Conservation (phyloP, 1,284 basidiomycete genomes). For the Agaricales sp. region DNA sequence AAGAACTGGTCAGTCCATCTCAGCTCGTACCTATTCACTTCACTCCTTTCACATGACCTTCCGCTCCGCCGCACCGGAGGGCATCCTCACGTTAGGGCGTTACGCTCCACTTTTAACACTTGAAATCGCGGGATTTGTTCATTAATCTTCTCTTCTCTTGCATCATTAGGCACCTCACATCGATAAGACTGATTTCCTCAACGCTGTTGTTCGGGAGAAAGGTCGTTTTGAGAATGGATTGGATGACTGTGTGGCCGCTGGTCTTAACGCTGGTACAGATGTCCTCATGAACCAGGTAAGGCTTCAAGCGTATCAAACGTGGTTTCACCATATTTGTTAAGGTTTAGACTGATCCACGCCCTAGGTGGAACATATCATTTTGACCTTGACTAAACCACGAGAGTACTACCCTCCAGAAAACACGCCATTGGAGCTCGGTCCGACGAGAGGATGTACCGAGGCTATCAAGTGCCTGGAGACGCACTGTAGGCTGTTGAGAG, state of each 20-base stretch:
- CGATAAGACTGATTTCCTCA: slow-evolving; percentile 89
- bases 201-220: slow-evolving; percentile 90
- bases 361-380: slow-evolving; percentile 89
- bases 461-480: slow-evolving; percentile 80
- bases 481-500: slow-evolving; percentile 86
- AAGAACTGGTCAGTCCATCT: slow-evolving; percentile 59
- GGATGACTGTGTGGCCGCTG: slow-evolving; percentile 89
- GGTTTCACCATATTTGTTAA: background rate
- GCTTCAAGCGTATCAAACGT: background rate
- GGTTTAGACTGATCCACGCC: slow-evolving; percentile 6
- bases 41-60: too few relatives aligned
- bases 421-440: slow-evolving; percentile 63
- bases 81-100: background rate
- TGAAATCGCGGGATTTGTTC: too few relatives aligned
- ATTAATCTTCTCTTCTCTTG: slow-evolving; percentile 3
- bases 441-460: slow-evolving; percentile 80
- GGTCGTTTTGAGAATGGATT: slow-evolving; percentile 88
- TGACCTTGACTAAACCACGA: slow-evolving; percentile 71
- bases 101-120: too few relatives aligned
- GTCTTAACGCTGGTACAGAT: slow-evolving; percentile 91
- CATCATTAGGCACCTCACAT: slow-evolving; percentile 72
- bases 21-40: background rate
- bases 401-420: slow-evolving; percentile 89
- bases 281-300: slow-evolving; percentile 89
- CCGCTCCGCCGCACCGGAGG: background rate